Evolutionary conservation across 1,139 yeast species (phyloP).

Genomic region (Taphrina betulina): DNA sequence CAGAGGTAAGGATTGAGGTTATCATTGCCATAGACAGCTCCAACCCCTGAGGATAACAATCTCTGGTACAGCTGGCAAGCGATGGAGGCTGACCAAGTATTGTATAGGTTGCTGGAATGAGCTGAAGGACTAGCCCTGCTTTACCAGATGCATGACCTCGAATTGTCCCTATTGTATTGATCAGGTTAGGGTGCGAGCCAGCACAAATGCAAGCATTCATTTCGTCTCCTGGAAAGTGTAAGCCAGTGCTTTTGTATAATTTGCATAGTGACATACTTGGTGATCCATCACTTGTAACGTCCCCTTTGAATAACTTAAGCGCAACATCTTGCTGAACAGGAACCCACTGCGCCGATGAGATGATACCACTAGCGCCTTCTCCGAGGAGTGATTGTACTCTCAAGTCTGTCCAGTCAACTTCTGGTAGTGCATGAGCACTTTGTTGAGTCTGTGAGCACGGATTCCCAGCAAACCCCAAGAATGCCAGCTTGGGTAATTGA

Average conservation of each 20-base stretch:
- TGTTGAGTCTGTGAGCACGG: background rate
- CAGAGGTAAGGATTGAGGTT: background rate
- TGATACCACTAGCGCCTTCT: constrained; percentile 23
- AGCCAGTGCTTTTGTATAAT: background rate
- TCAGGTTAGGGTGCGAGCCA: constrained; percentile 19
- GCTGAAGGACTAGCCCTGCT: constrained; percentile 14
- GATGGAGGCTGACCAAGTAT: constrained; percentile 19
- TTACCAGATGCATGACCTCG: background rate
- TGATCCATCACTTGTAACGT: constrained; percentile 24
- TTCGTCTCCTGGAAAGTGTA: constrained; percentile 4
- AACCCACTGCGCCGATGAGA: constrained; percentile 2
- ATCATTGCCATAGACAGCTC: background rate
- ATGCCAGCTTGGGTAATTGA: constrained; percentile 15
- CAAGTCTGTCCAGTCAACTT: constrained; percentile 1
- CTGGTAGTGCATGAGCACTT: background rate
- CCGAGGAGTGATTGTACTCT: constrained; percentile 1
- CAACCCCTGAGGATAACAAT: background rate
- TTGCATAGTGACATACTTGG: background rate
- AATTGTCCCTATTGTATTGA: constrained; percentile 11
- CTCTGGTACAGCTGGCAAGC: constrained; percentile 15
- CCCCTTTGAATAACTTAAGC: constrained; percentile 21
- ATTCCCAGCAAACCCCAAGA: constrained; percentile 24
- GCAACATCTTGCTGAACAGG: constrained; percentile 3
- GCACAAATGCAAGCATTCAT: constrained; percentile 23
- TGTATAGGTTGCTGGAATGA: constrained; percentile 11